Evolutionary conservation across 192 early-diverging fungal genomes (phyloP).

Genomic region (Backusella macrospora): DNA sequence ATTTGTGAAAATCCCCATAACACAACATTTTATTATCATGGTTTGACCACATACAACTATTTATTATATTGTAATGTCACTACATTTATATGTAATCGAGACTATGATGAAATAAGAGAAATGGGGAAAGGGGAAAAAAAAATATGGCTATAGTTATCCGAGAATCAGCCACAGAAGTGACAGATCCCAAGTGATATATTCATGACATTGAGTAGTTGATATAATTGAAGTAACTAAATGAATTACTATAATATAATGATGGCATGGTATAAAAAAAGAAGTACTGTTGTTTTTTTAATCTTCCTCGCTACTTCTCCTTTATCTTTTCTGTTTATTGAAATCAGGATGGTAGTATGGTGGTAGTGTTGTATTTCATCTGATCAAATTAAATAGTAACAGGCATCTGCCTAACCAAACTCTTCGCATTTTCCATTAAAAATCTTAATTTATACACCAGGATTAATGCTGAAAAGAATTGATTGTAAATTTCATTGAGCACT

Average conservation of each 20-base stretch:
- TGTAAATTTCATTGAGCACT: not conserved
- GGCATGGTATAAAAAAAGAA: not conserved
- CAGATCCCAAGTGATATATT: not conserved
- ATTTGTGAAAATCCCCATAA: not conserved
- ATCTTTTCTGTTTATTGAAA: not conserved
- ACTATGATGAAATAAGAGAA: not conserved
- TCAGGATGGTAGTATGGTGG: not conserved
- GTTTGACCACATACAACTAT: not conserved
- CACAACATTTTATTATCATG: not conserved
- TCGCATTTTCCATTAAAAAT: not conserved
- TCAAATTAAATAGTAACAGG: not conserved
- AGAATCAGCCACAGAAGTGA: not conserved
- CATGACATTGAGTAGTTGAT: not conserved
- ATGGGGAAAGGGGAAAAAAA: not conserved
- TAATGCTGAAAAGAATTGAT: slow-evolving; percentile 1
- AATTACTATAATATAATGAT: not conserved
- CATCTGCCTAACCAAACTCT: not conserved
- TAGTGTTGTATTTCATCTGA: not conserved
- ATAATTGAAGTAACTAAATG: not conserved
- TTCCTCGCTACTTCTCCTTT: not conserved
- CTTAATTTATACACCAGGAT: not conserved
- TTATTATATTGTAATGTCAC: not conserved
- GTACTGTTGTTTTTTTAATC: not conserved
- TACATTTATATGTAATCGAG: not conserved
- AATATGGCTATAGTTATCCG: not conserved